Conservation (phyloP, 2,329 filamentous ascomycete genomes). For the Penicillium concentricum region DNA sequence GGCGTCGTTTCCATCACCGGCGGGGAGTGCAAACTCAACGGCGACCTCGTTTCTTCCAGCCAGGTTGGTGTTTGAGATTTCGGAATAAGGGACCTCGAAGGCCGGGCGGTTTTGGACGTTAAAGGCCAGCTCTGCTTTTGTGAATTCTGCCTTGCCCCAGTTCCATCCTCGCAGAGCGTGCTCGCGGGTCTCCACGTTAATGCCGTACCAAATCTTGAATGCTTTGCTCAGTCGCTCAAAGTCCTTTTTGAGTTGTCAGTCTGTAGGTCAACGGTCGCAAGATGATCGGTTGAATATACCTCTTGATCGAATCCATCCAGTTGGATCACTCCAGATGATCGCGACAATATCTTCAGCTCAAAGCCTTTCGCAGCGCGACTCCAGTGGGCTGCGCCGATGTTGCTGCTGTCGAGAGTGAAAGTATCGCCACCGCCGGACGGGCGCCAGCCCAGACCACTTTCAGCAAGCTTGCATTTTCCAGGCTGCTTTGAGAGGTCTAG, state of each 20-base stretch:
- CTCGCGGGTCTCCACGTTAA: slow-evolving; percentile 86
- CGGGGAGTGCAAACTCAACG: slow-evolving; percentile 82
- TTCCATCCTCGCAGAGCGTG: slow-evolving; percentile 97
- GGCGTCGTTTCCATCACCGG: slow-evolving; percentile 68
- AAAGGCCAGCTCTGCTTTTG: slow-evolving; percentile 91
- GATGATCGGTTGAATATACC: slow-evolving; percentile 39
- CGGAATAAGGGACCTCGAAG: slow-evolving; percentile 95
- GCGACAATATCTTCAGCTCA: slow-evolving; percentile 86
- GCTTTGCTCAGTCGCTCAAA: slow-evolving; percentile 86
- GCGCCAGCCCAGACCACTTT: slow-evolving; percentile 95
- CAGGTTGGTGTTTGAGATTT: slow-evolving; percentile 96
- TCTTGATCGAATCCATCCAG: slow-evolving; percentile 94
- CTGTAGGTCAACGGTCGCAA: slow-evolving; percentile 9
- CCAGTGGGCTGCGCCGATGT: slow-evolving; percentile 89
- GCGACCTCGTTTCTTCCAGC: slow-evolving; percentile 97
- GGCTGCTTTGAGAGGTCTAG: slow-evolving; percentile 90
- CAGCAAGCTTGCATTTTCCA: slow-evolving; percentile 91
- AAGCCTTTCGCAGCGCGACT: slow-evolving; percentile 88
- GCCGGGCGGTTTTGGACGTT: slow-evolving; percentile 95
- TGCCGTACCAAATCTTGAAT: slow-evolving; percentile 98
- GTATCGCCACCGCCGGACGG: slow-evolving; percentile 82
- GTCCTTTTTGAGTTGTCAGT: slow-evolving; percentile 56
- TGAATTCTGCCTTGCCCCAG: slow-evolving; percentile 97
- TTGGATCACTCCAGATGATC: slow-evolving; percentile 82
- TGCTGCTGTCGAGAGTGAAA: slow-evolving; percentile 85